Percentiles rank a stretch among this genome's conserved stretches.
These are phyloP conservation scores for Lentinula lateritia DNA, from an alignment of 768 basidiomycete species.

Conservation along the genomic window DNA sequence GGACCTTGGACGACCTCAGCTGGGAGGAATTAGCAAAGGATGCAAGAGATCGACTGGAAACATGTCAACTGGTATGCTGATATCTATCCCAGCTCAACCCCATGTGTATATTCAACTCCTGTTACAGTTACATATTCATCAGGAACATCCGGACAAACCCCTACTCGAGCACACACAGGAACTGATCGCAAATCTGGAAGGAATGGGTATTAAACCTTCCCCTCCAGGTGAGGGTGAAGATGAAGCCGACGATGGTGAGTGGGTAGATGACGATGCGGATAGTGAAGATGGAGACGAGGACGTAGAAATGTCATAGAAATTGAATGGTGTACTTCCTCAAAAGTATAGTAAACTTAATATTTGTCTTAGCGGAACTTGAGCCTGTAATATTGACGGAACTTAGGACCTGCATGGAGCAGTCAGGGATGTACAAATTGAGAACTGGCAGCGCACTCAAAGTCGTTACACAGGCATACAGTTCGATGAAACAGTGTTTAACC, in stretches of 20 bases:
- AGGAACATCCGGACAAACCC: slow-evolving; percentile 72
- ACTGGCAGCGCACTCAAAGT: too few species aligned
- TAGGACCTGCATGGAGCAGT: too few species aligned
- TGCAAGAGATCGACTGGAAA: slow-evolving; percentile 75
- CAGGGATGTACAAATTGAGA: too few species aligned
- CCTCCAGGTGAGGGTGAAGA: slow-evolving; percentile 52
- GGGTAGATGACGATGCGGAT: slow-evolving; percentile 49
- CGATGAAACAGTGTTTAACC: too few species aligned
- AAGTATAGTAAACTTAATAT: background rate
- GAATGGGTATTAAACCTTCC: slow-evolving; percentile 59
- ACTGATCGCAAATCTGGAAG: slow-evolving; percentile 62
- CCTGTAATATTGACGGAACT: too few species aligned
- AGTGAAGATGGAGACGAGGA: slow-evolving; percentile 55
- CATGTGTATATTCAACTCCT: slow-evolving; percentile 2
- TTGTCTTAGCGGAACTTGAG: background rate
- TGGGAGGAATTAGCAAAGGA: slow-evolving; percentile 12
- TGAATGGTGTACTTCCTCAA: background rate
- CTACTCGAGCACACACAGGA: slow-evolving; percentile 73
- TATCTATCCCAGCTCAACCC: slow-evolving; percentile 1
- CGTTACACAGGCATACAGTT: too few species aligned
- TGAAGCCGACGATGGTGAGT: slow-evolving; percentile 41
- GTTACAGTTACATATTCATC: slow-evolving; percentile 58
- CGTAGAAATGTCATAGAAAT: slow-evolving; percentile 45
- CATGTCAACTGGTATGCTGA: slow-evolving; percentile 67
- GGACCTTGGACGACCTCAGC: slow-evolving; percentile 29